A percentile compares a stretch with the other conserved stretches of the same genome.
Evolutionary conservation across 352 stramenopile genomes (phyloP).

Genomic region (Pythium aquatile): DNA sequence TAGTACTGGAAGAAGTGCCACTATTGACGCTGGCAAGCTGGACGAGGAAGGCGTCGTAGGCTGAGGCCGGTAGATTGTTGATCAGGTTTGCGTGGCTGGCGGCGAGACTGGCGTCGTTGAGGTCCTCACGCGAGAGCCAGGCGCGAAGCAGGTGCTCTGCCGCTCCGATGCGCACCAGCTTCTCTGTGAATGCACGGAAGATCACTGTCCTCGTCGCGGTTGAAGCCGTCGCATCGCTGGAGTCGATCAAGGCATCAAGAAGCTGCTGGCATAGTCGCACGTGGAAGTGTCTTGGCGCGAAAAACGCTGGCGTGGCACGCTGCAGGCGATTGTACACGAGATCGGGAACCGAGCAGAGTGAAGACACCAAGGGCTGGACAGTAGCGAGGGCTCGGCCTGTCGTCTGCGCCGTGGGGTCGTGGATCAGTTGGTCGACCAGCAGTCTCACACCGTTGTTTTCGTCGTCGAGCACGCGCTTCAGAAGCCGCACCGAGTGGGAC

Average conservation of each 20-base stretch:
- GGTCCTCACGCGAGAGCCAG: slow-evolving; percentile 35
- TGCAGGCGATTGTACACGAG: slow-evolving; percentile 62
- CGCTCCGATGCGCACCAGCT: slow-evolving; percentile 59
- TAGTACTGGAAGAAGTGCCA: not conserved
- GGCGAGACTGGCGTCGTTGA: slow-evolving; percentile 19
- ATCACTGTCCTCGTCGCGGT: not conserved
- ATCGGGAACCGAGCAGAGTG: slow-evolving; percentile 33
- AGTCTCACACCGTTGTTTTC: slow-evolving; percentile 26
- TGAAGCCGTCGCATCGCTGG: not conserved
- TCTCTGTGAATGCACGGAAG: slow-evolving; percentile 64
- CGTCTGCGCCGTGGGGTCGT: slow-evolving; percentile 28
- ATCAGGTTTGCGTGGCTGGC: slow-evolving; percentile 37
- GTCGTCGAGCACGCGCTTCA: slow-evolving; percentile 34
- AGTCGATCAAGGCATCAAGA: slow-evolving; percentile 30
- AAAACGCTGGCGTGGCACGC: slow-evolving; percentile 41
- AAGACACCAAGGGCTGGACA: slow-evolving; percentile 5
- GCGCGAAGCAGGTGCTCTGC: slow-evolving; percentile 39
- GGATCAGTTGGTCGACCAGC: slow-evolving; percentile 39
- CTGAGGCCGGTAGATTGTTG: slow-evolving; percentile 44
- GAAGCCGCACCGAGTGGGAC: slow-evolving; percentile 44
- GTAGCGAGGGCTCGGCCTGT: slow-evolving; percentile 12
- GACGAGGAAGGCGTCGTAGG: slow-evolving; percentile 47
- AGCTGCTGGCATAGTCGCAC: slow-evolving; percentile 39
- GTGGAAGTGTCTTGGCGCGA: slow-evolving; percentile 51
- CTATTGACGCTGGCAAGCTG: slow-evolving; percentile 32